Percentiles rank a stretch among this genome's conserved stretches.
phyloP scores from a whole-genome alignment of 768 basidiomycete genomes.

The Mycena epipterygia region DNA sequence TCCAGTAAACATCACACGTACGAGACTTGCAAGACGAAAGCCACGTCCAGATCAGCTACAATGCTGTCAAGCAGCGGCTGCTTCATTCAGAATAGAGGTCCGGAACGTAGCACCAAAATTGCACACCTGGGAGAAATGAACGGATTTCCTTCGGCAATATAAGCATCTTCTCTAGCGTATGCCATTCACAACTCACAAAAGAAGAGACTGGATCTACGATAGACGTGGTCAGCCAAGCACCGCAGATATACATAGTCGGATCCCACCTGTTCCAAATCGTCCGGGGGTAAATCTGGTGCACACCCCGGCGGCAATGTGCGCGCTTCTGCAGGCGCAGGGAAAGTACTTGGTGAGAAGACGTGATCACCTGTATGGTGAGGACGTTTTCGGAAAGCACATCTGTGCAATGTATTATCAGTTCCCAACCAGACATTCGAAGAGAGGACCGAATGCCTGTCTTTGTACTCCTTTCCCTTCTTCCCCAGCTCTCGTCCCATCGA shows the following conservation, averaged over 20 bases:
- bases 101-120: neutral
- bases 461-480: constrained; percentile 66
- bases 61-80: constrained; percentile 58
- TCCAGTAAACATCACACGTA: constrained; percentile 38
- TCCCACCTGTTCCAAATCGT: constrained; percentile 63
- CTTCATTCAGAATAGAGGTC: neutral
- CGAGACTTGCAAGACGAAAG: constrained; percentile 61
- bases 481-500: constrained; percentile 56
- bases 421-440: neutral
- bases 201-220: constrained; percentile 66
- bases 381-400: constrained; percentile 60
- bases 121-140: constrained; percentile 56
- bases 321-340: constrained; percentile 55
- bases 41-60: constrained; percentile 62
- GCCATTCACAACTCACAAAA: constrained; percentile 59
- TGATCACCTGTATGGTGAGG: constrained; percentile 52
- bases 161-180: neutral
- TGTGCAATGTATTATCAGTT: constrained; percentile 35
- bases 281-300: constrained; percentile 53
- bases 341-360: constrained; percentile 66
- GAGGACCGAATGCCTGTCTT: constrained; percentile 53
- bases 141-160: constrained; percentile 55
- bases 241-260: neutral
- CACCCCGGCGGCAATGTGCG: constrained; percentile 31
- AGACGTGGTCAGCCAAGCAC: constrained; percentile 8